Conservation (phyloP, 495 filamentous ascomycete genomes). For the Talaromyces trachyspermus region DNA sequence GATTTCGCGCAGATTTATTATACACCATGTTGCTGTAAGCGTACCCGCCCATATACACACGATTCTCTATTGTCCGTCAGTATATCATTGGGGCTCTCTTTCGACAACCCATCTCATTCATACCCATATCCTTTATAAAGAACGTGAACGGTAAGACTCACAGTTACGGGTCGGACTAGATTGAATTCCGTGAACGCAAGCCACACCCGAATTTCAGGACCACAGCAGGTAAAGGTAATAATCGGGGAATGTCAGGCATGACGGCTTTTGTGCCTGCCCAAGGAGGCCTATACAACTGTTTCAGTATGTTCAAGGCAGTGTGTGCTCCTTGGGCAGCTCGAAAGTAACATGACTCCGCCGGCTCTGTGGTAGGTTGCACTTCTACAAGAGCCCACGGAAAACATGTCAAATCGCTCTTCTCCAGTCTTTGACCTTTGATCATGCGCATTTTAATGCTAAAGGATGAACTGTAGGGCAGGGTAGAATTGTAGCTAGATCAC, state of each 20-base stretch:
- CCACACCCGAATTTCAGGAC: conserved; percentile 1
- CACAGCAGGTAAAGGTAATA: conserved; percentile 1
- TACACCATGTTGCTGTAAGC: neutral
- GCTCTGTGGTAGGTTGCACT: neutral
- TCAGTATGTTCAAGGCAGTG: neutral
- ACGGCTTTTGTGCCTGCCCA: neutral
- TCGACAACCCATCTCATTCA: neutral
- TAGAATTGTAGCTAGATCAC: neutral
- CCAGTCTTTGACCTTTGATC: neutral
- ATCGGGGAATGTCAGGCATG: neutral
- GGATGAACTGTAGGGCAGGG: neutral
- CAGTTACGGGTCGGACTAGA: neutral
- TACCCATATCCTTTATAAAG: neutral
- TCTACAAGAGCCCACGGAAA: conserved; percentile 8
- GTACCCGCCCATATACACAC: conserved; percentile 4
- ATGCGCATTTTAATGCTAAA: neutral
- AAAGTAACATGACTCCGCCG: conserved; percentile 1
- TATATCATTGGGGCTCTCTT: neutral
- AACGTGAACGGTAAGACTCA: neutral
- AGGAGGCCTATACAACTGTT: neutral
- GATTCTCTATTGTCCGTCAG: neutral
- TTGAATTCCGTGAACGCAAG: neutral
- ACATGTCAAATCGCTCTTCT: neutral
- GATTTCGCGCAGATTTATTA: neutral
- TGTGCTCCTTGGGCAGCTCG: neutral